Conservation (phyloP, 2,329 filamentous ascomycete species). For the Ilyonectria mors-panacis region DNA sequence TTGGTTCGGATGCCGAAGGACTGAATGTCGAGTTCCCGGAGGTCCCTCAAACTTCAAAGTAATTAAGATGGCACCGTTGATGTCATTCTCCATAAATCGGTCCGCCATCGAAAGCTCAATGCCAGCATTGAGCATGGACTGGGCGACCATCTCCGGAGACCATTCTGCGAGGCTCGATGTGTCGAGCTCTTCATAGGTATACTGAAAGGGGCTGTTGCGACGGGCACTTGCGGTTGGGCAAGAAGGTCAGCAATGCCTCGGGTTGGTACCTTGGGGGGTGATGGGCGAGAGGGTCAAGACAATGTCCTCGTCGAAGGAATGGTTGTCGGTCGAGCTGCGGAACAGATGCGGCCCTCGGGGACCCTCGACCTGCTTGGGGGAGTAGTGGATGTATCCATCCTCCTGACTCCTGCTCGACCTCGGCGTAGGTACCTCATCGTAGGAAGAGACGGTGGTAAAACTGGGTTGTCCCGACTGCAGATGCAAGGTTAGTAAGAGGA, state of each 20-base stretch:
- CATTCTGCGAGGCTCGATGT: constrained; percentile 73
- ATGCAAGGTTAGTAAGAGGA: constrained; percentile 30
- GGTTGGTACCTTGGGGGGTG: constrained; percentile 73
- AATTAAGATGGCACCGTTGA: constrained; percentile 87
- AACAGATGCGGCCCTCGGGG: constrained; percentile 91
- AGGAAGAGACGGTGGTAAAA: constrained; percentile 89
- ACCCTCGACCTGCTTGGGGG: constrained; percentile 79
- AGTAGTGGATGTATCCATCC: constrained; percentile 70
- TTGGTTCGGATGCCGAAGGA: constrained; percentile 87
- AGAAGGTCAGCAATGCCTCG: constrained; percentile 52
- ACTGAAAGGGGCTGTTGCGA: constrained; percentile 69
- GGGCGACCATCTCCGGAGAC: constrained; percentile 83
- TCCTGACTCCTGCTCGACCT: constrained; percentile 74
- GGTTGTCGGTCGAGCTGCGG: constrained; percentile 73
- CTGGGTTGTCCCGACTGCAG: constrained; percentile 78
- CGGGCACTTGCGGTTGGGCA: constrained; percentile 43
- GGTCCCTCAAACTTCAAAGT: constrained; percentile 93
- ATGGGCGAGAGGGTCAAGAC: constrained; percentile 81
- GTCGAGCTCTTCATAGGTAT: constrained; percentile 71
- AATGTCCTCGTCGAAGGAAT: constrained; percentile 61
- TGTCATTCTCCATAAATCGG: constrained; percentile 92
- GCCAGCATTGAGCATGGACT: constrained; percentile 88
- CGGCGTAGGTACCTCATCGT: constrained; percentile 87
- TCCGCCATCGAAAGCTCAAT: constrained; percentile 84
- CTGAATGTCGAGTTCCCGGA: constrained; percentile 84